Base-by-base conservation (phyloP, 495 filamentous ascomycete species). In the Aspergillus campestris region DNA sequence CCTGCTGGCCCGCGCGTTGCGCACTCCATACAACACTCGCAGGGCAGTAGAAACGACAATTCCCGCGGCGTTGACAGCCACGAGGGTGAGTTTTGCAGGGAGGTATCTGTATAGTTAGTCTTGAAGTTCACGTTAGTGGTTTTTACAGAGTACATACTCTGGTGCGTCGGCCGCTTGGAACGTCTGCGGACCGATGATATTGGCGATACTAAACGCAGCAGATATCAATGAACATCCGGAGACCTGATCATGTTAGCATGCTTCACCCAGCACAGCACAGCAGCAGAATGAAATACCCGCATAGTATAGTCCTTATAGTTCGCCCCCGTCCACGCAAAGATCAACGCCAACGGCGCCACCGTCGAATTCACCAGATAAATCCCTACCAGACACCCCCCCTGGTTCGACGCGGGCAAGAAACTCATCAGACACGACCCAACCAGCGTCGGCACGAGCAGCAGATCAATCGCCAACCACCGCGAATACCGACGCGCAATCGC, bases 71-170 rank as follows among this genome's bases (percentile, higher is more conserved):
- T 72, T 70, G 0, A 64, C 70, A 2, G 67, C 72, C 15, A 79
- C 57, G 8, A 83, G 64, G 0, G 78, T 69, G 29, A 82, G 71
- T 57, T 84, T 85, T 2, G 81, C 81, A 0, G 79, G 81, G 11
- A 67, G 45, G 13, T 65, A 65, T 1, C 57, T 64, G 29, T 31
- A 18, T 9, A 31, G 31, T 36, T 44, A 44, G 43, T 8, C 29
- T 7, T 31, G 2, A 3, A 8, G 32, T 28, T 27, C 35, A 10
- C 1, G 34, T 27, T n/a, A 8, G 27, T 5, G 3, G 3, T 15
- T 14, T 28, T 12, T 14, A 24, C 0, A 12, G 11, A 18, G 31
- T 11, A 43, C 53, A 28, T 53, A 65, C 57, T 62, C 57, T 64
- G 71, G 71, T 8, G 73, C 73, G 47, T 73, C 65, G 28, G 67